Percentiles rank a stretch among this genome's conserved stretches.
Evolutionary conservation across 352 stramenopile species (phyloP).

Genomic region (Globisporangium radiosum): DNA sequence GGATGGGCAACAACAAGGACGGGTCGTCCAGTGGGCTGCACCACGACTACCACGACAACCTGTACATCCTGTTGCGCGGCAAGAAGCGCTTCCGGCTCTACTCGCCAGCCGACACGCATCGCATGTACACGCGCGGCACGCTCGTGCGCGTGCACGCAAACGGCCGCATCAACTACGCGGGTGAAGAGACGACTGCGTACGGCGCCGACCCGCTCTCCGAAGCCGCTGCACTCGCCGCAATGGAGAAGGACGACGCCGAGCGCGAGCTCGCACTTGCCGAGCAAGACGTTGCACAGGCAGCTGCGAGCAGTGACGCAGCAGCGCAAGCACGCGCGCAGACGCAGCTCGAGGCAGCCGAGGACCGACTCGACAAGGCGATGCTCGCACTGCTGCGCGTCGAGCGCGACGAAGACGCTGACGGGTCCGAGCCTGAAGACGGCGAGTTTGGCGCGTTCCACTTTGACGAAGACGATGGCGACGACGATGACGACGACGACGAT

Average conservation of each 20-base stretch:
- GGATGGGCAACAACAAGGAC: constrained; percentile 90
- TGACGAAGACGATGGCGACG: constrained; percentile 47
- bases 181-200: constrained; percentile 77
- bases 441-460: constrained; percentile 50
- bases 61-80: constrained; percentile 94
- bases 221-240: constrained; percentile 41
- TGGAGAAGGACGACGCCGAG: constrained; percentile 62
- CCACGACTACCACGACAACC: constrained; percentile 99
- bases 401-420: constrained; percentile 28
- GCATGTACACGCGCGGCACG: constrained; percentile 90
- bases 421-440: constrained; percentile 21
- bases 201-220: constrained; percentile 59
- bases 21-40: constrained; percentile 90
- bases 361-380: constrained; percentile 63
- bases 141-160: constrained; percentile 90
- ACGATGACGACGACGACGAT: constrained; percentile 54
- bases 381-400: constrained; percentile 69
- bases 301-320: constrained; percentile 27
- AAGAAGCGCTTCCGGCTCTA: constrained; percentile 95
- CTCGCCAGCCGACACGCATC: constrained; percentile 77
- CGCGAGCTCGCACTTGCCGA: constrained; percentile 54
- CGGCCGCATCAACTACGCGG: constrained; percentile 94
- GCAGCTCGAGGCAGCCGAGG: constrained; percentile 51
- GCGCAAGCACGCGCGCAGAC: constrained; percentile 34
- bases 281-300: constrained; percentile 22